Percentiles rank a stretch among this genome's conserved stretches.
These are phyloP conservation scores for Castanea sativa DNA, from an alignment of 306 rosid species.

Conservation along the genomic window DNA sequence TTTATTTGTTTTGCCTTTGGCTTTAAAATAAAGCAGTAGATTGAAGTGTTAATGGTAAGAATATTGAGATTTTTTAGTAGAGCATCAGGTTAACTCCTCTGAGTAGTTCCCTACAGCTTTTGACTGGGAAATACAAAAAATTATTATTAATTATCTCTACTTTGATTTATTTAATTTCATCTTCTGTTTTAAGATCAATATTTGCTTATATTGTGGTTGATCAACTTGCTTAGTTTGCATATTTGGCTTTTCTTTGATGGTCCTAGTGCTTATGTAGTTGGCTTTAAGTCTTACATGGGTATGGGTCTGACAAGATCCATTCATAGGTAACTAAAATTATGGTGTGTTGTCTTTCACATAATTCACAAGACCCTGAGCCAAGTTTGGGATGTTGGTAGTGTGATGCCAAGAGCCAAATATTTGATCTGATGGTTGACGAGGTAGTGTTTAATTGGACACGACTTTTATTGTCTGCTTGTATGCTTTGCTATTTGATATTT, in stretches of 20 bases:
- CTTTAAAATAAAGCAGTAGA: background rate
- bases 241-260: background rate
- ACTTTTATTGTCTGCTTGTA: no score
- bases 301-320: no score
- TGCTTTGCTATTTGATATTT: no score
- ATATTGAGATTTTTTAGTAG: background rate
- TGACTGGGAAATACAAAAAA: background rate
- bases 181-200: no score
- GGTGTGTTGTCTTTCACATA: background rate
- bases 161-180: background rate
- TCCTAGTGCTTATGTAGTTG: no score
- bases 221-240: background rate
- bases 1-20: background rate
- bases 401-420: background rate
- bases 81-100: background rate
- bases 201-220: background rate
- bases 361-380: background rate
- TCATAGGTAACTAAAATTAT: no score
- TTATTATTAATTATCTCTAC: background rate
- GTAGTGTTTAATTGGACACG: background rate
- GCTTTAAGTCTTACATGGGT: background rate
- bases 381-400: background rate
- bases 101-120: background rate
- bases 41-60: background rate
- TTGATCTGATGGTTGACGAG: no score